phyloP scores from a whole-genome alignment of 2,329 filamentous ascomycete genomes.

The Aspergillus eucalypticola region DNA sequence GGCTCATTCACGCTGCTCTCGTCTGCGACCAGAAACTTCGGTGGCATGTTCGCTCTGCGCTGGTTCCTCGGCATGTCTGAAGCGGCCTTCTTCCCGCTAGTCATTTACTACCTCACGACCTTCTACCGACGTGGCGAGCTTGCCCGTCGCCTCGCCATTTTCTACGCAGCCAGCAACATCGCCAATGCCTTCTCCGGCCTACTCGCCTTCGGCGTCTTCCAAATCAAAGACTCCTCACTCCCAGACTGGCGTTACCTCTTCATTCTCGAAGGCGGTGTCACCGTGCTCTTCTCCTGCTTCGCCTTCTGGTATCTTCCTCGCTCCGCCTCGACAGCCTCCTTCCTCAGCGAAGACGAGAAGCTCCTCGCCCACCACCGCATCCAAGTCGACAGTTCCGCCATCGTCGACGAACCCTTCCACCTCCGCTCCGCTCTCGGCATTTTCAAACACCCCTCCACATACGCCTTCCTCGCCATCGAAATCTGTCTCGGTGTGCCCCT shows the following conservation, averaged over 20 bases:
- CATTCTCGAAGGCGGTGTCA: slow-evolving; percentile 59
- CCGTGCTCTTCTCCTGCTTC: slow-evolving; percentile 63
- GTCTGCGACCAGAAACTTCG: slow-evolving; percentile 60
- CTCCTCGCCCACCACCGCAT: slow-evolving; percentile 71
- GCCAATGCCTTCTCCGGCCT: slow-evolving; percentile 67
- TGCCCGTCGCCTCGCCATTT: slow-evolving; percentile 68
- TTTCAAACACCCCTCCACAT: slow-evolving; percentile 56
- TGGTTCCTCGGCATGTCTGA: slow-evolving; percentile 72
- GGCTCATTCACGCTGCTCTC: slow-evolving; percentile 65
- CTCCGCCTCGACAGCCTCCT: slow-evolving; percentile 64
- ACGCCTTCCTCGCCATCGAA: slow-evolving; percentile 57
- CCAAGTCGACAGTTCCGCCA: slow-evolving; percentile 70
- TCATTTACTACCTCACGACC: slow-evolving; percentile 64
- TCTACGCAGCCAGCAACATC: slow-evolving; percentile 75
- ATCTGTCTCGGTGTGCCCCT: slow-evolving; percentile 62
- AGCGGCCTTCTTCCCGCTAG: slow-evolving; percentile 68
- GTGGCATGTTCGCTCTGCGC: slow-evolving; percentile 65
- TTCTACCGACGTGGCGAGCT: slow-evolving; percentile 74
- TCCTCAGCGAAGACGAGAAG: slow-evolving; percentile 67
- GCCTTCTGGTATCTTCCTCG: slow-evolving; percentile 69
- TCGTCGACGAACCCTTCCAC: slow-evolving; percentile 58
- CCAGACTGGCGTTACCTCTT: slow-evolving; percentile 57
- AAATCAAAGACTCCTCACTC: slow-evolving; percentile 52
- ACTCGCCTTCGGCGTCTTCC: slow-evolving; percentile 62
- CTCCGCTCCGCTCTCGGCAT: slow-evolving; percentile 55